A percentile compares a stretch with the other conserved stretches of the same genome.
These are phyloP conservation scores for Candida glucosophila DNA, from an alignment of 1,139 yeast species.

Conservation along the genomic window DNA sequence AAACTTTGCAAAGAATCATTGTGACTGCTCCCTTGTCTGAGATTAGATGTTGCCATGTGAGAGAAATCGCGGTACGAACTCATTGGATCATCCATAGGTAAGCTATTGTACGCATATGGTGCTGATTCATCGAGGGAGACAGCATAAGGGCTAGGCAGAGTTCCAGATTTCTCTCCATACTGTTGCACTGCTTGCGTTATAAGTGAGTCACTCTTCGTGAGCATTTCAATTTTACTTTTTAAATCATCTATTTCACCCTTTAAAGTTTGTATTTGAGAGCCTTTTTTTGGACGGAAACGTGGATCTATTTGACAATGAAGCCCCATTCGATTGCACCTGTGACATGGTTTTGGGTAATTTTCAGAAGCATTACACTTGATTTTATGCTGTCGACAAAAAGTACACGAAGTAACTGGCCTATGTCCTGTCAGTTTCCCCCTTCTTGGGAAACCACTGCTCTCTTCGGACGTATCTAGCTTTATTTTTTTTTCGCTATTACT, in stretches of 20 bases:
- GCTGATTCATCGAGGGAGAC: neutral
- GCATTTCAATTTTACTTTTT: constrained; percentile 65
- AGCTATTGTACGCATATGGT: constrained; percentile 1
- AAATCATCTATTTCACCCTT: constrained; percentile 80
- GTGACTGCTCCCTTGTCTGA: neutral
- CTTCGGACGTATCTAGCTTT: too few species aligned
- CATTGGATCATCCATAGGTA: constrained; percentile 9
- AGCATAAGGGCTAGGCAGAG: constrained; percentile 1
- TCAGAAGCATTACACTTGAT: constrained; percentile 89
- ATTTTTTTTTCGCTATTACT: neutral
- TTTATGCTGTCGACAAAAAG: constrained; percentile 91
- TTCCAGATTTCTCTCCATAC: constrained; percentile 3
- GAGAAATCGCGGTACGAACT: too few species aligned
- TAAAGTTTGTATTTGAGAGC: constrained; percentile 78
- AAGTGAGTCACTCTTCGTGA: constrained; percentile 62
- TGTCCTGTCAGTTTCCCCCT: constrained; percentile 37
- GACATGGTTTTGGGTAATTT: constrained; percentile 74
- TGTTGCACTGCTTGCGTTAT: constrained; percentile 55
- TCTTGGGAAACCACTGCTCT: too few species aligned
- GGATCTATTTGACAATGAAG: constrained; percentile 86
- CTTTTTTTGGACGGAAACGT: constrained; percentile 82
- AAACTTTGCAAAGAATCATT: constrained; percentile 7
- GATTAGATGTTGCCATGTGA: neutral
- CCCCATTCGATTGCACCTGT: constrained; percentile 73
- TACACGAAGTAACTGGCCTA: constrained; percentile 86